Evolutionary conservation across 1,284 basidiomycete species (phyloP).

Genomic region (Gomphus bonarii): DNA sequence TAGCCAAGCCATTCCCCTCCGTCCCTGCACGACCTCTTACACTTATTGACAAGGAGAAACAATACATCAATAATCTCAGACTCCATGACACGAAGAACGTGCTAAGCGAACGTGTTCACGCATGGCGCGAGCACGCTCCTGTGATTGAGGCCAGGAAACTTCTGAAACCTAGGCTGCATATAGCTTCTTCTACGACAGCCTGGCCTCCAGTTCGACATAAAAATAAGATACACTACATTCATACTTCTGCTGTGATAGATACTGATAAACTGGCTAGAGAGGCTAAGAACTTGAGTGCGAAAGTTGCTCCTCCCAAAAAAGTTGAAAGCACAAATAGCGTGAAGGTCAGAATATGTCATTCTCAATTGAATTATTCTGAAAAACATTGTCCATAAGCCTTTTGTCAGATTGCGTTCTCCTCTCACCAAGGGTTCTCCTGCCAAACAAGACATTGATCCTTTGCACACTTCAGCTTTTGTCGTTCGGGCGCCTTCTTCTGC

Average conservation of each 20-base stretch:
- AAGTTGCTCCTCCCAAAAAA: neutral
- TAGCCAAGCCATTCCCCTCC: neutral
- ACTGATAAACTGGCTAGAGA: neutral
- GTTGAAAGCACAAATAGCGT: neutral
- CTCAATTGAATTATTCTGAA: neutral
- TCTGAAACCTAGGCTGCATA: neutral
- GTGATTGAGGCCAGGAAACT: too few relatives aligned
- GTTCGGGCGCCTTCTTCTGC: neutral
- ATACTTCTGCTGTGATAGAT: neutral
- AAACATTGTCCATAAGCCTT: neutral
- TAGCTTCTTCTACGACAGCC: neutral
- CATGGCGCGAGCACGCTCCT: neutral
- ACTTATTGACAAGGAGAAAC: neutral
- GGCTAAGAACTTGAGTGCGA: neutral
- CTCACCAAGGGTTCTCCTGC: neutral
- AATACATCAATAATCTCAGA: neutral
- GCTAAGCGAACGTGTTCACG: neutral
- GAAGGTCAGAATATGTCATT: neutral
- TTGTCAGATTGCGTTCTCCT: neutral
- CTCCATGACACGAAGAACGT: neutral
- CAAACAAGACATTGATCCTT: neutral
- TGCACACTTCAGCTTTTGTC: neutral
- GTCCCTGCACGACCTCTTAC: neutral
- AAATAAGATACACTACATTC: neutral
- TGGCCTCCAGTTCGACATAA: constrained; percentile 1